Conservation (phyloP, 2,329 filamentous ascomycete genomes). For the Ophiostoma sp. region DNA sequence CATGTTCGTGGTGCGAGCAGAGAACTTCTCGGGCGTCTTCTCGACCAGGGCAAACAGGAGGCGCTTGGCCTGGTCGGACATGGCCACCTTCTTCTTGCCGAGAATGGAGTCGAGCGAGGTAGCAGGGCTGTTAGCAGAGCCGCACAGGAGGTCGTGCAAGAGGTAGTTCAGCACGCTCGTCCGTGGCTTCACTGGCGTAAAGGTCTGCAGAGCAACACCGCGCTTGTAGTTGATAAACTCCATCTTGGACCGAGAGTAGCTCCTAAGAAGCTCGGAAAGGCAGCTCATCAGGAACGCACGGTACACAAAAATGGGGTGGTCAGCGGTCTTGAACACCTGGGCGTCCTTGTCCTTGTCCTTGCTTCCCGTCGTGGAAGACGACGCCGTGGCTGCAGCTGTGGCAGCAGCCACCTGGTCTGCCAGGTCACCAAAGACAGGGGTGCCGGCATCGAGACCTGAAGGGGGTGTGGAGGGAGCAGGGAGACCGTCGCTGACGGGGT, state of each 20-base stretch:
- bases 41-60: slow-evolving; percentile 81
- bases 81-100: slow-evolving; percentile 79
- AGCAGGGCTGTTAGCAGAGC: slow-evolving; percentile 46
- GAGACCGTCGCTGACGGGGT: neutral
- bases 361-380: slow-evolving; percentile 12
- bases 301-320: slow-evolving; percentile 95
- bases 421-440: neutral
- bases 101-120: slow-evolving; percentile 56
- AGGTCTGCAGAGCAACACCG: slow-evolving; percentile 74
- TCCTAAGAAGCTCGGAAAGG: slow-evolving; percentile 80
- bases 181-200: slow-evolving; percentile 88
- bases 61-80: slow-evolving; percentile 77
- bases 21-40: slow-evolving; percentile 73
- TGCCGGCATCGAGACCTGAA: neutral
- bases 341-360: slow-evolving; percentile 45
- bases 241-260: slow-evolving; percentile 90
- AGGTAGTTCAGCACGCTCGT: slow-evolving; percentile 92
- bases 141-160: slow-evolving; percentile 67
- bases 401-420: neutral
- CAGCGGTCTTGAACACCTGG: slow-evolving; percentile 83
- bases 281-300: slow-evolving; percentile 92
- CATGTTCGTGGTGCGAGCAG: slow-evolving; percentile 51
- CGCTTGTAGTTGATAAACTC: slow-evolving; percentile 99
- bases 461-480: slow-evolving; percentile 13
- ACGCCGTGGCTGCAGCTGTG: neutral